Evolutionary conservation across 2,329 filamentous ascomycete genomes (phyloP), one percentile per base, ranked within the genome.

Genomic region (Aureobasidium uvarum): DNA sequence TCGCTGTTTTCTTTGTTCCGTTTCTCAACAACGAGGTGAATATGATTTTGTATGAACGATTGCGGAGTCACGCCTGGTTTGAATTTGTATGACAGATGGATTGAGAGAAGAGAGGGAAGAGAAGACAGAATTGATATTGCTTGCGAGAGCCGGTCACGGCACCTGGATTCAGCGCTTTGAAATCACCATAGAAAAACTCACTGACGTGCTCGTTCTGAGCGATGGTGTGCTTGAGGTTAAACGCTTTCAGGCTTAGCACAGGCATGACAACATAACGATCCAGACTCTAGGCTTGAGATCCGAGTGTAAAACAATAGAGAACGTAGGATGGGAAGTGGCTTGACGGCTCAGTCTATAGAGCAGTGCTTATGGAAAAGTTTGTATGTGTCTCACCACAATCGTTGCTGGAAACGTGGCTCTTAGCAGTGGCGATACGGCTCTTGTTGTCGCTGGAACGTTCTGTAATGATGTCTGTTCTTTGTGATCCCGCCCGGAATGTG

Each of bases 121-220:
- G 54, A 62, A 59, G 48, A 38, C 65, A 51, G 55, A 64, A 50
- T 59, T 59, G 60, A 64, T 63, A 66, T 60, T 51, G 59, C 52
- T 52, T 62, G 60, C 65, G 20, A 64, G 58, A 64, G 59, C 59
- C 65, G 65, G 56, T 64, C 46, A 59, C 60, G 59, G 56, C 59
- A 64, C 20, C 48, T 25, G 46, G 38, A 16, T 38, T 54, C 48
- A 48, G 38, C 48, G 65, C 65, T 66, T 66, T 66, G 65, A 66
- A 66, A 66, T 66, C 65, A 66, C 54, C 52, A 52, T 51, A 64
- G 52, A 51, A 63, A 63, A 63, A 43, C 60, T 63, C 38, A 63
- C 48, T 54, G 48, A 63, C 60, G 48, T 63, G 46, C 60, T 52
- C 41, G 13, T n/a, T 45, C 31, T 48, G 16, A 28, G 23, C 41